Evolutionary conservation across 2,329 filamentous ascomycete species (phyloP).

Genomic region (Phaeomoniella chlamydospora): DNA sequence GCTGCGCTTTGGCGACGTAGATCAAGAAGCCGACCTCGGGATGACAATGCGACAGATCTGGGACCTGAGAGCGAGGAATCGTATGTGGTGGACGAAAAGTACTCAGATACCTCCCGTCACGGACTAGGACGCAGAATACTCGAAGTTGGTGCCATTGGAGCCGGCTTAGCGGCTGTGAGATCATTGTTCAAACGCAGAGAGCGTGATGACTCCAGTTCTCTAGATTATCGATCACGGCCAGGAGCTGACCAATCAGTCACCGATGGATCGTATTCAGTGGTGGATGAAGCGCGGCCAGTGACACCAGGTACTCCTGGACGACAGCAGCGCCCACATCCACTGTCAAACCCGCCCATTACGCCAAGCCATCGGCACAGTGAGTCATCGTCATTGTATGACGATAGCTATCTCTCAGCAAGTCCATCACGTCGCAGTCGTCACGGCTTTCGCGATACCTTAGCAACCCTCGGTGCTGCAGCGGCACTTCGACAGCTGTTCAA

Average conservation of each 20-base stretch:
- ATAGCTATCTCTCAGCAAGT: conserved; percentile 21
- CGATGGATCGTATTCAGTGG: conserved; percentile 25
- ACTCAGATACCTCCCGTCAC: conserved; percentile 34
- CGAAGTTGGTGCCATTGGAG: conserved; percentile 45
- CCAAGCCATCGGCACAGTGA: conserved; percentile 18
- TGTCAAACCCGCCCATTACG: conserved; percentile 14
- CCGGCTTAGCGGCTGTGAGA: conserved; percentile 47
- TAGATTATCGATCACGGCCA: conserved; percentile 33
- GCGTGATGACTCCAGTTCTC: conserved; percentile 37
- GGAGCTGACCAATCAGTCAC: conserved; percentile 31
- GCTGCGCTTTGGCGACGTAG: conserved; percentile 32
- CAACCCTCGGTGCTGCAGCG: conserved; percentile 55
- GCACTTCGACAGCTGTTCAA: conserved; percentile 43
- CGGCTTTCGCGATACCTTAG: conserved; percentile 42
- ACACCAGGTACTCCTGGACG: conserved; percentile 19
- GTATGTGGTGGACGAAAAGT: conserved; percentile 51
- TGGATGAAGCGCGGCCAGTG: conserved; percentile 39
- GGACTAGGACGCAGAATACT: conserved; percentile 49
- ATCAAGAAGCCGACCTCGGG: conserved; percentile 24
- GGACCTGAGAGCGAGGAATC: conserved; percentile 25
- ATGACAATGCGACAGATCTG: conserved; percentile 22
- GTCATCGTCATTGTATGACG: conserved; percentile 21
- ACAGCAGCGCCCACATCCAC: conserved; percentile 12
- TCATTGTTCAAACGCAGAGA: conserved; percentile 42
- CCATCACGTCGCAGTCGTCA: conserved; percentile 24